Evolutionary conservation across 2,329 filamentous ascomycete genomes (phyloP).

Genomic region (Daldinia eschscholtzii): DNA sequence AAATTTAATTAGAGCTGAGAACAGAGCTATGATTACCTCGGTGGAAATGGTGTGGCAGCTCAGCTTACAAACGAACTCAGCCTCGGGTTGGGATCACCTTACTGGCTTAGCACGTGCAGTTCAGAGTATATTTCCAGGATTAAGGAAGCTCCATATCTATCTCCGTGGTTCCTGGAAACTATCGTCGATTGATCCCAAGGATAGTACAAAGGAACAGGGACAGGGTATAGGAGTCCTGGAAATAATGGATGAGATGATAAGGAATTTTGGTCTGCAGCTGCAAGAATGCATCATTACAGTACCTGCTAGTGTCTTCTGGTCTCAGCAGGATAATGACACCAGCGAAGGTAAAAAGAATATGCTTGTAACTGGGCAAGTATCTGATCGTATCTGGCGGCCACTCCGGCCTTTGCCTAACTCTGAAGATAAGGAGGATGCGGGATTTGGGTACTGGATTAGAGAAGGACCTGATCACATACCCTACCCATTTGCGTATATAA

Average conservation of each 20-base stretch:
- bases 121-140: background rate
- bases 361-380: background rate
- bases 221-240: background rate
- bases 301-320: background rate
- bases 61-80: background rate
- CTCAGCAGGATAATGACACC: background rate
- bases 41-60: conserved; percentile 4
- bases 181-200: background rate
- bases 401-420: background rate
- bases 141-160: background rate
- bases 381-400: conserved; percentile 4
- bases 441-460: background rate
- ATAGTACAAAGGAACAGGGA: background rate
- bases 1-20: background rate
- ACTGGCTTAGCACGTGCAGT: conserved; percentile 1
- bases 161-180: background rate
- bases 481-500: background rate
- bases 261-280: background rate
- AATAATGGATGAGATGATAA: conserved; percentile 4
- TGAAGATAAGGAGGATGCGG: background rate
- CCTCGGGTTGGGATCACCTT: background rate
- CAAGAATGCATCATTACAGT: conserved; percentile 3
- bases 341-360: background rate
- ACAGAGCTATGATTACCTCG: background rate
- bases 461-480: conserved; percentile 3